A percentile compares a stretch with the other conserved stretches of the same genome.
Evolutionary conservation across 2,329 filamentous ascomycete species (phyloP).

Genomic region (Aspergillus fischeri): DNA sequence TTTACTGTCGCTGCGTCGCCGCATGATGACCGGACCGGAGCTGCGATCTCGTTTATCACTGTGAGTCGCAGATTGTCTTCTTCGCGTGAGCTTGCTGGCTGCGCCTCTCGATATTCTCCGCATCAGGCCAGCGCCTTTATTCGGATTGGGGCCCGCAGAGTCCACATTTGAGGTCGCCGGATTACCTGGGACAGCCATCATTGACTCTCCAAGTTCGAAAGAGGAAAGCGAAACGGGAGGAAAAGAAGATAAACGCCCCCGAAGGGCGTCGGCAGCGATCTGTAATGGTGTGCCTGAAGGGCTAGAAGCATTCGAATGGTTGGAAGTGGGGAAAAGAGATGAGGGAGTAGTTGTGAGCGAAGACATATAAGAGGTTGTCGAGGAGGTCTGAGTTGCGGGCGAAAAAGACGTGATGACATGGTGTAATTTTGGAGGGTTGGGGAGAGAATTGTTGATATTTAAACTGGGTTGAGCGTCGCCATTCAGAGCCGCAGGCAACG

Average conservation of each 20-base stretch:
- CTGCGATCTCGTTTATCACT: slow-evolving; percentile 79
- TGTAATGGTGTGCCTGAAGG: slow-evolving; percentile 34
- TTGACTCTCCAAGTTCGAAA: slow-evolving; percentile 70
- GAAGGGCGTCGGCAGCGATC: slow-evolving; percentile 29
- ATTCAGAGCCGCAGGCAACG: slow-evolving; percentile 33
- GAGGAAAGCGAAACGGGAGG: slow-evolving; percentile 44
- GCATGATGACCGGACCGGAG: slow-evolving; percentile 81
- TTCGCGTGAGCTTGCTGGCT: slow-evolving; percentile 62
- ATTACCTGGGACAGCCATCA: slow-evolving; percentile 47
- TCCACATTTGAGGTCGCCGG: slow-evolving; percentile 52
- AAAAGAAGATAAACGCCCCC: slow-evolving; percentile 24
- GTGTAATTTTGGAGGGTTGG: slow-evolving; percentile 29
- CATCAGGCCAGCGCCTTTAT: slow-evolving; percentile 65
- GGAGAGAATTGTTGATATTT: slow-evolving; percentile 32
- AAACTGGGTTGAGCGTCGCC: slow-evolving; percentile 34
- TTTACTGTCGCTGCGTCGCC: slow-evolving; percentile 85
- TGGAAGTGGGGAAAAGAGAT: slow-evolving; percentile 23
- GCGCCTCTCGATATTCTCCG: slow-evolving; percentile 80
- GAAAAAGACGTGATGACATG: slow-evolving; percentile 33
- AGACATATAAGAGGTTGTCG: slow-evolving; percentile 27
- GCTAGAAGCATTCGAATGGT: slow-evolving; percentile 31
- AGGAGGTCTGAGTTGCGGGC: slow-evolving; percentile 21
- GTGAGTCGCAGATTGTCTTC: slow-evolving; percentile 73
- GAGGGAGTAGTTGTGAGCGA: slow-evolving; percentile 28
- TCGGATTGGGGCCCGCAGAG: slow-evolving; percentile 47